Conservation (phyloP, 331 rosid genomes). For the Spiraea crenata region DNA sequence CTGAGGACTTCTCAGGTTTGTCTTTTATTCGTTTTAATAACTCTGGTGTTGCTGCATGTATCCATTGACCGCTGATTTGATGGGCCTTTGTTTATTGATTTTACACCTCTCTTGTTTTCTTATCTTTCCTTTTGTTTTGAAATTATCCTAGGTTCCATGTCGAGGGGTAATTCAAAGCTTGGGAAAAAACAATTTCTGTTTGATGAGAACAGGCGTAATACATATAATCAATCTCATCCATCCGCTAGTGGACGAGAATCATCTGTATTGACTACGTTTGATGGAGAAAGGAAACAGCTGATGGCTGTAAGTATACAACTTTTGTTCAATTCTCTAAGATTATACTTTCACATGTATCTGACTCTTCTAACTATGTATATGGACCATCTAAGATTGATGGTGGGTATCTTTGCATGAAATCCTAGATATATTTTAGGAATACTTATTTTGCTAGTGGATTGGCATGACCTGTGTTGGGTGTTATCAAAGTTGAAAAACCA, state of each 20-base stretch:
- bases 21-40: not conserved
- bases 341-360: not conserved
- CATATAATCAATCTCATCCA: conserved; percentile 38
- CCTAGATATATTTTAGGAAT: not conserved
- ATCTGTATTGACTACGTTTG: conserved; percentile 56
- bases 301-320: conserved; percentile 47
- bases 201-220: conserved; percentile 58
- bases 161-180: conserved; percentile 37
- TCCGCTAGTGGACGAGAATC: conserved; percentile 40
- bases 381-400: not conserved
- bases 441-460: not conserved
- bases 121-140: not conserved
- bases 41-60: not conserved
- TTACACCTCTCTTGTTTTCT: not conserved
- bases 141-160: conserved; percentile 36
- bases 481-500: not conserved
- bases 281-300: conserved; percentile 48
- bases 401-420: not conserved
- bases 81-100: not conserved
- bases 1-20: conserved; percentile 55
- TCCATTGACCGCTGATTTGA: not conserved
- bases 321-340: not conserved
- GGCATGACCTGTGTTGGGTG: not conserved
- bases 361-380: conserved; percentile 2
- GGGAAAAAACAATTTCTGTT: conserved; percentile 45